phyloP scores from a whole-genome alignment of 306 rosid genomes.

The Abrus precatorius region DNA sequence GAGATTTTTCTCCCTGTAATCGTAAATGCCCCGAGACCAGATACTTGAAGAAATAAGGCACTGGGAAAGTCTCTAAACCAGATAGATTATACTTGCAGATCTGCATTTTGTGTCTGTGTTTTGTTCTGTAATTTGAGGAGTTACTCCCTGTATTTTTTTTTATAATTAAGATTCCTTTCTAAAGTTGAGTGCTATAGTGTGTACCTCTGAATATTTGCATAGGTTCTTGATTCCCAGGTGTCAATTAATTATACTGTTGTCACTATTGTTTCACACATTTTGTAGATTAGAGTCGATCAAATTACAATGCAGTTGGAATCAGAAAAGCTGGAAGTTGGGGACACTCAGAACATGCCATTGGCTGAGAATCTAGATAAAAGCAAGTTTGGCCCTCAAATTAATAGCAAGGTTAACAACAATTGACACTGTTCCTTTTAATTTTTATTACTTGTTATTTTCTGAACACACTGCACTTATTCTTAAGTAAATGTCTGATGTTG shows the following conservation, averaged over 20 bases:
- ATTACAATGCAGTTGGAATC: conserved; percentile 71
- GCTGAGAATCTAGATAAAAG: conserved; percentile 53
- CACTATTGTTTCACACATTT: conserved; percentile 66
- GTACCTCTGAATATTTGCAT: conserved; percentile 57
- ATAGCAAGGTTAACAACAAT: conserved; percentile 61
- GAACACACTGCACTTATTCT: conserved; percentile 16
- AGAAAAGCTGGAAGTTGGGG: conserved; percentile 57
- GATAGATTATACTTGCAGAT: no score
- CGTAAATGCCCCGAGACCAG: no score
- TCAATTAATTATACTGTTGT: conserved; percentile 69
- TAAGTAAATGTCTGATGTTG: conserved; percentile 50
- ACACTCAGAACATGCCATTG: conserved; percentile 47
- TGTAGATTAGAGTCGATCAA: conserved; percentile 93
- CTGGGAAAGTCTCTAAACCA: no score
- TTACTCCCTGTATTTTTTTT: no score
- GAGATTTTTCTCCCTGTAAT: no score
- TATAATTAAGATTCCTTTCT: conserved; percentile 44
- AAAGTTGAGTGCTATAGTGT: conserved; percentile 52
- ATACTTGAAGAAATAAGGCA: no score
- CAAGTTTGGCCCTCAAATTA: conserved; percentile 49
- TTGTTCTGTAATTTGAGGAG: no score
- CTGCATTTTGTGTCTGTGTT: no score
- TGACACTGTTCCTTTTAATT: conserved; percentile 38
- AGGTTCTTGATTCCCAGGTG: conserved; percentile 58
- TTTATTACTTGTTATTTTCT: conserved; percentile 27